Evolutionary conservation across 208 protist genomes (phyloP).

Genomic region (Crithidia expoeki): DNA sequence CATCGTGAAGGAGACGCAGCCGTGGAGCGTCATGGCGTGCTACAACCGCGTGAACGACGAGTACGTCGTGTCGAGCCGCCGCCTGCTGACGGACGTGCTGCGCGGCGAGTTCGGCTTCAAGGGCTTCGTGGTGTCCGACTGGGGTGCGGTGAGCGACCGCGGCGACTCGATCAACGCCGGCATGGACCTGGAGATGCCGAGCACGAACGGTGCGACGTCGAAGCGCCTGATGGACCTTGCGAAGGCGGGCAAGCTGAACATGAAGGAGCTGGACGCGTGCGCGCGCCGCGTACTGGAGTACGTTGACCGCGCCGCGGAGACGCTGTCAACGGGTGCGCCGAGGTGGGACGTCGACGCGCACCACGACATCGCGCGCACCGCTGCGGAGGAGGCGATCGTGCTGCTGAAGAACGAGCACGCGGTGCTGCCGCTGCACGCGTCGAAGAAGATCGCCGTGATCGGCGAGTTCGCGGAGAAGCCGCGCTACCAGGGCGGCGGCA

Average conservation of each 20-base stretch:
- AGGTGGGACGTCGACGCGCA: slow-evolving; percentile 40
- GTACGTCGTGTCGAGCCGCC: no score
- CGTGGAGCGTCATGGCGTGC: no score
- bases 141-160: slow-evolving; percentile 61
- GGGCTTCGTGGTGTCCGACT: slow-evolving; percentile 41
- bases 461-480: slow-evolving; percentile 24
- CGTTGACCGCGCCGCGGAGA: slow-evolving; percentile 7
- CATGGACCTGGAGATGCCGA: slow-evolving; percentile 69
- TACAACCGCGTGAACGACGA: no score
- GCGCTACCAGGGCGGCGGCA: slow-evolving; percentile 40
- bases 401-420: slow-evolving; percentile 60
- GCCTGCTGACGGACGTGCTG: no score
- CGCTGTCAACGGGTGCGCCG: not conserved
- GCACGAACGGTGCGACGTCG: slow-evolving; percentile 29
- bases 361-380: slow-evolving; percentile 35
- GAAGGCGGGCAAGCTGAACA: slow-evolving; percentile 43
- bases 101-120: no score
- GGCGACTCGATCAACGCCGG: slow-evolving; percentile 35
- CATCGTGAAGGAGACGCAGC: no score
- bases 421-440: slow-evolving; percentile 26
- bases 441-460: slow-evolving; percentile 30
- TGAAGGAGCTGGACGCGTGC: slow-evolving; percentile 24
- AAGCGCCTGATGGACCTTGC: slow-evolving; percentile 22
- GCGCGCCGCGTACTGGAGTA: slow-evolving; percentile 18
- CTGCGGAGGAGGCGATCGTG: slow-evolving; percentile 43